Percentiles rank a stretch among this genome's conserved stretches.
phyloP scores from a whole-genome alignment of 2,329 filamentous ascomycete species.

The Aureobasidium lini region DNA sequence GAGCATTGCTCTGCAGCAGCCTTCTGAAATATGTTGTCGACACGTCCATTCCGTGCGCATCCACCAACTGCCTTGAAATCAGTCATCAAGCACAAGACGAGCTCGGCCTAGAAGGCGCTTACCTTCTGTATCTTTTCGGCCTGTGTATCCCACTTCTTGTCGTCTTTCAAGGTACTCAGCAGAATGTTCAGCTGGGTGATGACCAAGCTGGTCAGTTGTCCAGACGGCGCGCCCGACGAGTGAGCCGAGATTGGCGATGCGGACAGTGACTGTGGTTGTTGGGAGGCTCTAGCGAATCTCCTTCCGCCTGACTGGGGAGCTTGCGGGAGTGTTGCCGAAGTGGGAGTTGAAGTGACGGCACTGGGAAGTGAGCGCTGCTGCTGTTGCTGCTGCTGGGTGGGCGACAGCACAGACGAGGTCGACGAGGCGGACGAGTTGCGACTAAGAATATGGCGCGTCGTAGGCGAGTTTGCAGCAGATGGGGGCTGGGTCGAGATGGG shows the following conservation, averaged over 20 bases:
- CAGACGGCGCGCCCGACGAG: conserved; percentile 35
- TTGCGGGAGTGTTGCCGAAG: conserved; percentile 42
- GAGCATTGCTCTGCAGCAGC: conserved; percentile 82
- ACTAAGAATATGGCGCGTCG: conserved; percentile 42
- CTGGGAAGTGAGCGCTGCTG: conserved; percentile 48
- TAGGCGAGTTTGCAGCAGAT: conserved; percentile 33
- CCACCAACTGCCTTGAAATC: conserved; percentile 62
- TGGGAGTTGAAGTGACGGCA: conserved; percentile 46
- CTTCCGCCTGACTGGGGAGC: conserved; percentile 45
- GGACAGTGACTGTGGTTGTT: conserved; percentile 53
- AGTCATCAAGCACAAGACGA: background rate
- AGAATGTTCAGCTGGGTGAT: conserved; percentile 93
- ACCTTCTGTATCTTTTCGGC: conserved; percentile 89
- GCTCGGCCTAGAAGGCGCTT: conserved; percentile 27
- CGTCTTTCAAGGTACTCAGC: conserved; percentile 89
- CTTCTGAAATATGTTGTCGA: conserved; percentile 93
- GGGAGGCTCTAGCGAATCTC: conserved; percentile 49
- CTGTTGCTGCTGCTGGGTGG: conserved; percentile 46
- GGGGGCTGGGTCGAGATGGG: conserved; percentile 47
- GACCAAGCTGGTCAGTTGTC: conserved; percentile 75
- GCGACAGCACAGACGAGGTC: conserved; percentile 47
- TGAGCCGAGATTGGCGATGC: conserved; percentile 42
- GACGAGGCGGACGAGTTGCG: conserved; percentile 50
- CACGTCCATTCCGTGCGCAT: conserved; percentile 99
- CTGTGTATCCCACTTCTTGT: conserved; percentile 92